phyloP scores from a whole-genome alignment of 345 rosid species.

The Psidium guajava region DNA sequence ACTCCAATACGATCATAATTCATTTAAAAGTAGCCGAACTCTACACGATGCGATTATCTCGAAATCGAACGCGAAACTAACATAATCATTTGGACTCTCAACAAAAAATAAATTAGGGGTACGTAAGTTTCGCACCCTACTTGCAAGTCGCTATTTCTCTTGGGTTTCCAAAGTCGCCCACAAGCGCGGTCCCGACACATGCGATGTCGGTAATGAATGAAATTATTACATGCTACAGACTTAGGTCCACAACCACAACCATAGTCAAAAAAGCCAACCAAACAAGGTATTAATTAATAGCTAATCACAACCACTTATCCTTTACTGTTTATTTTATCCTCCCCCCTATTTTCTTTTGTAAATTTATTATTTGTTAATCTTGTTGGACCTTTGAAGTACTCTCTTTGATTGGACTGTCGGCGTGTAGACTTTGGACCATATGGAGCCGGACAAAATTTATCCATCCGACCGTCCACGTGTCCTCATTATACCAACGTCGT shows the following conservation, averaged over 20 bases:
- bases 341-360: neutral
- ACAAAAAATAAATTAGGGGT: too few species aligned
- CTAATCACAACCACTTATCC: neutral
- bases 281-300: neutral
- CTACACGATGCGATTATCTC: neutral
- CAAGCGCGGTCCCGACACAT: neutral
- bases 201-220: neutral
- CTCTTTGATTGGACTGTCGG: neutral
- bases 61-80: too few species aligned
- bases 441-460: neutral
- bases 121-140: neutral
- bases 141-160: neutral
- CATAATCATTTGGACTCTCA: too few species aligned
- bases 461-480: neutral
- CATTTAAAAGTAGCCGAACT: neutral
- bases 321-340: neutral
- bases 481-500: too few species aligned
- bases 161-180: neutral
- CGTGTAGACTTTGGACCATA: neutral
- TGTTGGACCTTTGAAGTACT: neutral
- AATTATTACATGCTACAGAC: neutral
- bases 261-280: neutral
- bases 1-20: accelerated
- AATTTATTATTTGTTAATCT: neutral
- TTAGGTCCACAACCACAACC: neutral